These are phyloP conservation scores for Chlamydomonas urium DNA, from an alignment of 139 green algal species.

Conservation along the genomic window DNA sequence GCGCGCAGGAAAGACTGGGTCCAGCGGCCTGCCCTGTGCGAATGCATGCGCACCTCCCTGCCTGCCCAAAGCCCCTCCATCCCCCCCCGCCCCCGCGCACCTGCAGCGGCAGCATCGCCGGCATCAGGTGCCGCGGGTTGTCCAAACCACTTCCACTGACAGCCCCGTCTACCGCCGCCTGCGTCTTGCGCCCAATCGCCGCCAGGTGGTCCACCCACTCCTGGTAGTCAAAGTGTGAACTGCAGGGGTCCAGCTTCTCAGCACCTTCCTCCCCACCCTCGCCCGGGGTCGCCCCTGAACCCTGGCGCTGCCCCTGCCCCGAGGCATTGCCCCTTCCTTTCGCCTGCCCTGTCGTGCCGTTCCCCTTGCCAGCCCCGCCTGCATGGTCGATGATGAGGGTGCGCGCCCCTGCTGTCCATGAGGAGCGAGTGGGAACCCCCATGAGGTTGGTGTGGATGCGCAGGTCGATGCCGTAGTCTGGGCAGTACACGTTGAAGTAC, in stretches of 20 bases:
- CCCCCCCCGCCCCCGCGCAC: neutral
- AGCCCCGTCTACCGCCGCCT: neutral
- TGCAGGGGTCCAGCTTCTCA: neutral
- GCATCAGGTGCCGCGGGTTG: neutral
- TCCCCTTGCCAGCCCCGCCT: neutral
- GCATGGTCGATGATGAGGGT: slow-evolving; percentile 1
- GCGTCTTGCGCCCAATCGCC: too few species aligned
- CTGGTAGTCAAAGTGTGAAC: neutral
- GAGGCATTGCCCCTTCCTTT: neutral
- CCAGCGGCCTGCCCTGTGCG: neutral
- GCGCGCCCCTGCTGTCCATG: neutral
- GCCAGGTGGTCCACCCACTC: neutral
- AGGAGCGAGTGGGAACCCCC: neutral
- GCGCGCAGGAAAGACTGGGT: neutral
- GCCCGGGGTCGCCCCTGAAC: too few species aligned
- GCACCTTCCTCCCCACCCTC: neutral
- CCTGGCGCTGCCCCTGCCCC: neutral
- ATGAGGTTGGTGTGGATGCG: neutral
- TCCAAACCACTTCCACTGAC: too few species aligned
- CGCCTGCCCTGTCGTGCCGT: neutral
- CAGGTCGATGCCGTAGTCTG: slow-evolving; percentile 48
- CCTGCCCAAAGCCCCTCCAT: neutral
- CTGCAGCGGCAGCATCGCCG: slow-evolving; percentile 5
- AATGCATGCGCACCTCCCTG: too few species aligned
- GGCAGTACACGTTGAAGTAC: slow-evolving; percentile 78